phyloP scores from a whole-genome alignment of 2,329 filamentous ascomycete genomes.

The Ceratocystis albifundus region DNA sequence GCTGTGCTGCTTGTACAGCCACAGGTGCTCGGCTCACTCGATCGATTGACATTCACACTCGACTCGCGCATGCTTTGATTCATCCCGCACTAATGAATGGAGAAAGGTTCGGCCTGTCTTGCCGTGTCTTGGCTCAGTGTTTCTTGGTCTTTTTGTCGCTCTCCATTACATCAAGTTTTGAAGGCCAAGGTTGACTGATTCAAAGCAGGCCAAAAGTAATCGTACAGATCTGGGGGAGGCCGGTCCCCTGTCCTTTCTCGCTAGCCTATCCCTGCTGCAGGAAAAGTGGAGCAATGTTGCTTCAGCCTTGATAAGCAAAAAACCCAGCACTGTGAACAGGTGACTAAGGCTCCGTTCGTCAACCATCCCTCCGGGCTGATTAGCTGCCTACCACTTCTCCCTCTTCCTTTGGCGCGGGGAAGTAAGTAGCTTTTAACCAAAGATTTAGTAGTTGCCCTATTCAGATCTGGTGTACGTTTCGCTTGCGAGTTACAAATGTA shows the following conservation, averaged over 20 bases:
- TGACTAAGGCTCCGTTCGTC: neutral
- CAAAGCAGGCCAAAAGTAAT: neutral
- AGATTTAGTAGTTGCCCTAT: neutral
- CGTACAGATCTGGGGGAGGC: neutral
- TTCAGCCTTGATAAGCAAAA: neutral
- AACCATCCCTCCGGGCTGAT: neutral
- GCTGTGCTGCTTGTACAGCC: conserved; percentile 10
- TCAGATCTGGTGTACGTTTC: neutral
- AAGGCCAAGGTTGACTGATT: too few relatives aligned
- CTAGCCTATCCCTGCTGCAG: neutral
- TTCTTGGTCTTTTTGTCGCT: too few relatives aligned
- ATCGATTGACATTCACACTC: neutral
- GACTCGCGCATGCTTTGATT: neutral
- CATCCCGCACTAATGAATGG: neutral
- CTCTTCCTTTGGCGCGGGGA: neutral
- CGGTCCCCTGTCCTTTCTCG: neutral
- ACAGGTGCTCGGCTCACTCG: conserved; percentile 6
- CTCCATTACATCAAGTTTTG: neutral
- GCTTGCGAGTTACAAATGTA: neutral
- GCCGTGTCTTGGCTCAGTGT: neutral
- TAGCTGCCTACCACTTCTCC: neutral
- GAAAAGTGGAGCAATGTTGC: neutral
- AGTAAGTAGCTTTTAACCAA: neutral
- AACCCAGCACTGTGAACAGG: neutral
- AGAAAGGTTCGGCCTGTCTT: neutral